These are phyloP conservation scores for Inga leiocalycina DNA, from an alignment of 306 rosid species.

Conservation along the genomic window DNA sequence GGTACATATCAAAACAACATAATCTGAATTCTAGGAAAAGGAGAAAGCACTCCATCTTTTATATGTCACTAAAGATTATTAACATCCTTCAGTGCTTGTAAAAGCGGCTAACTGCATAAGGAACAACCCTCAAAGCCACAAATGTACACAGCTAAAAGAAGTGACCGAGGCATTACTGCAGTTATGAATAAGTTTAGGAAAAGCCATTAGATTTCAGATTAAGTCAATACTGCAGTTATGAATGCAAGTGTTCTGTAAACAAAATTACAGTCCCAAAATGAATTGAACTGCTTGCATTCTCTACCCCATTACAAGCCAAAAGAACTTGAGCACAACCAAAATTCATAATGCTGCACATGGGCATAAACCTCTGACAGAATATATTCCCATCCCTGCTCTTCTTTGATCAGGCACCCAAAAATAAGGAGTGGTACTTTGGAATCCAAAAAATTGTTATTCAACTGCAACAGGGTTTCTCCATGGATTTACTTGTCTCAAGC, in stretches of 20 bases:
- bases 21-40: background rate
- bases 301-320: background rate
- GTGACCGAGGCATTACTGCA: background rate
- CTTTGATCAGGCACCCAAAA: background rate
- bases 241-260: background rate
- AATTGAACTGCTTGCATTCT: background rate
- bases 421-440: background rate
- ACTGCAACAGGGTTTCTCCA: background rate
- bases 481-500: slow-evolving; percentile 10
- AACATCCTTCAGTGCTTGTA: background rate
- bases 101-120: background rate
- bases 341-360: background rate
- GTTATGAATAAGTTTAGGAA: background rate
- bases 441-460: background rate
- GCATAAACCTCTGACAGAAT: background rate
- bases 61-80: background rate
- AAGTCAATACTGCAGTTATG: background rate
- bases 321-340: background rate
- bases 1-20: background rate
- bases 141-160: background rate
- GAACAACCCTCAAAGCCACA: background rate
- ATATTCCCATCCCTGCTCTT: background rate
- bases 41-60: background rate
- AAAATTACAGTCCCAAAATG: background rate
- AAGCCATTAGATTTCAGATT: background rate